Evolutionary conservation across 2,329 filamentous ascomycete species (phyloP).

Genomic region (Elsinoe necatrix): DNA sequence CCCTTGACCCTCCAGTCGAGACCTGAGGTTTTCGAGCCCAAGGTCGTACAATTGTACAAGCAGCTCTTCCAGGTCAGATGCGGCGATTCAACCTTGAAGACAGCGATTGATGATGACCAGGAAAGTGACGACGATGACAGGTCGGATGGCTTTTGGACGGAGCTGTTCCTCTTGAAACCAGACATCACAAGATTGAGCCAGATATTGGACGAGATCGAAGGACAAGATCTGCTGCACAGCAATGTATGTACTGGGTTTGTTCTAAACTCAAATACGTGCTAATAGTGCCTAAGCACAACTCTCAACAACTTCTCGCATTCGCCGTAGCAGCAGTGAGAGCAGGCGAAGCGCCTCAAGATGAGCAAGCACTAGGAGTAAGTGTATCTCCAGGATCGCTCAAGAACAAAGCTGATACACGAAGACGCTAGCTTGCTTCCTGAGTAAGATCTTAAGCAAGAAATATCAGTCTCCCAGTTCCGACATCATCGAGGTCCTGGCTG

Average conservation of each 20-base stretch:
- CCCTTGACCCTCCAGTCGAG: slow-evolving; percentile 87
- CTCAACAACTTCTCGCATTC: slow-evolving; percentile 67
- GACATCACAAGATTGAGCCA: slow-evolving; percentile 60
- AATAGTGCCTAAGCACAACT: slow-evolving; percentile 46
- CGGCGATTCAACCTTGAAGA: not conserved
- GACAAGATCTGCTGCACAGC: slow-evolving; percentile 66
- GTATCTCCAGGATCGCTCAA: too few species aligned
- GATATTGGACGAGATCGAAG: slow-evolving; percentile 60
- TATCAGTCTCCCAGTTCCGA: slow-evolving; percentile 95
- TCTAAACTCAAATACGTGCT: not conserved
- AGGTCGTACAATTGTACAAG: slow-evolving; percentile 85
- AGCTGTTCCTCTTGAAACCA: slow-evolving; percentile 85
- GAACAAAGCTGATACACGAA: slow-evolving; percentile 43
- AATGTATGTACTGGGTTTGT: slow-evolving; percentile 44
- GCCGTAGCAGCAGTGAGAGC: slow-evolving; percentile 62
- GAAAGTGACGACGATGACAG: slow-evolving; percentile 60
- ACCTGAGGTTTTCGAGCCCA: slow-evolving; percentile 85
- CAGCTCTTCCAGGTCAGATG: slow-evolving; percentile 57
- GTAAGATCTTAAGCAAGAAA: slow-evolving; percentile 72
- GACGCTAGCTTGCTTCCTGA: slow-evolving; percentile 85
- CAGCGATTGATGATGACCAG: slow-evolving; percentile 23
- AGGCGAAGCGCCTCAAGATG: slow-evolving; percentile 52
- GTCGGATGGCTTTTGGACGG: slow-evolving; percentile 87
- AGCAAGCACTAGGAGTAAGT: slow-evolving; percentile 78
- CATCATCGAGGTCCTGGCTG: slow-evolving; percentile 81